A percentile compares a stretch with the other conserved stretches of the same genome.
phyloP scores from a whole-genome alignment of 371 early-diverging fungal species.

The Mortierella sp. region DNA sequence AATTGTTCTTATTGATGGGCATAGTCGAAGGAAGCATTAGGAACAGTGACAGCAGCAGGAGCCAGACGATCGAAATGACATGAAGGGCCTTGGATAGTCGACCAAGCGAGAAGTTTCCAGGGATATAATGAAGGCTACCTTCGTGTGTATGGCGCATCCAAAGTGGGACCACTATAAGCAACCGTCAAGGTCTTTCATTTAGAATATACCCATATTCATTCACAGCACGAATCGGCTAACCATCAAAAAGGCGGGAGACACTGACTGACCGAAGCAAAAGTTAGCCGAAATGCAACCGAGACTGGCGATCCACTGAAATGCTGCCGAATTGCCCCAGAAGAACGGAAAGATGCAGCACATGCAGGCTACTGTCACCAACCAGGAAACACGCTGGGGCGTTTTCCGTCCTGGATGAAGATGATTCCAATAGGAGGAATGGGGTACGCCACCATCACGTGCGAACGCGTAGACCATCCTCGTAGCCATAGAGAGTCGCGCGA shows the following conservation, averaged over 20 bases:
- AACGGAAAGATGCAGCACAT: slow-evolving; percentile 44
- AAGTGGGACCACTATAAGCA: slow-evolving; percentile 34
- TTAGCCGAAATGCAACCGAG: slow-evolving; percentile 43
- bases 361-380: slow-evolving; percentile 36
- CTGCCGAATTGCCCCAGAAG: slow-evolving; percentile 43
- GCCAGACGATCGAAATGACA: slow-evolving; percentile 30
- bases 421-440: slow-evolving; percentile 41
- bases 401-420: slow-evolving; percentile 38
- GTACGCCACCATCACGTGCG: slow-evolving; percentile 43
- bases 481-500: slow-evolving; percentile 25
- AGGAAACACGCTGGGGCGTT: slow-evolving; percentile 41
- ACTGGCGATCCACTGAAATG: slow-evolving; percentile 46
- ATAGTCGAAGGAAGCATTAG: slow-evolving; percentile 29
- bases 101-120: slow-evolving; percentile 36
- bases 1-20: slow-evolving; percentile 36
- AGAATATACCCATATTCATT: too few species aligned
- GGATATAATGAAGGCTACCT: slow-evolving; percentile 28
- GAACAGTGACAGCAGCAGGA: slow-evolving; percentile 18
- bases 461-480: slow-evolving; percentile 31
- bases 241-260: too few species aligned
- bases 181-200: too few species aligned
- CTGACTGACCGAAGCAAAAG: slow-evolving; percentile 24
- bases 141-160: slow-evolving; percentile 44
- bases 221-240: too few species aligned
- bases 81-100: slow-evolving; percentile 22